These are phyloP conservation scores for Oldenlandia corymbosa DNA, from an alignment of 257 asterid genomes.

Conservation along the genomic window DNA sequence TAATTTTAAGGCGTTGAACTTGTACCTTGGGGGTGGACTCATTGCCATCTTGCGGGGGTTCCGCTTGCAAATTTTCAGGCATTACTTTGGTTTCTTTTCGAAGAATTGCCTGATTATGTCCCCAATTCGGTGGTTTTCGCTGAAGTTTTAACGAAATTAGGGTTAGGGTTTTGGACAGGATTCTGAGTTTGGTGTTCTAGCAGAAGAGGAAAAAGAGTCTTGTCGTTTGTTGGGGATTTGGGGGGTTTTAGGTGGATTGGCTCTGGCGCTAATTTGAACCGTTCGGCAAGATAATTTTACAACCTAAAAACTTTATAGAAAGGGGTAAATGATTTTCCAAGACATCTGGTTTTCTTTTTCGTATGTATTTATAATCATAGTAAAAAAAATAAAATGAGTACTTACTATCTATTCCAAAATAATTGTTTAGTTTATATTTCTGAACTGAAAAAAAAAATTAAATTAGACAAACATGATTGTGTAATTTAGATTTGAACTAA, in stretches of 20 bases:
- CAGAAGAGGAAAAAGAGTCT: background rate
- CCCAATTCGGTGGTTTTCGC: background rate
- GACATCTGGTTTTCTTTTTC: too few relatives aligned
- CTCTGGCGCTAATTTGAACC: constrained; percentile 3
- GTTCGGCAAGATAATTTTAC: too few relatives aligned
- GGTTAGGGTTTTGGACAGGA: constrained; percentile 17
- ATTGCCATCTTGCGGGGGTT: constrained; percentile 1
- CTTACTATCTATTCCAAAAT: too few relatives aligned
- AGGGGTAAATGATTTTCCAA: too few relatives aligned
- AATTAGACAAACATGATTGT: too few relatives aligned
- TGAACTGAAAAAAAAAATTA: too few relatives aligned
- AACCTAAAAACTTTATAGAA: too few relatives aligned
- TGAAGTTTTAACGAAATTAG: background rate
- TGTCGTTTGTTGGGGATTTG: background rate
- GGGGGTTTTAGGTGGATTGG: too few relatives aligned
- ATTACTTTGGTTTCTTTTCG: background rate
- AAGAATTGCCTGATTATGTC: background rate
- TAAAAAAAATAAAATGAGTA: too few relatives aligned
- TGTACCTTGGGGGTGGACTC: constrained; percentile 35
- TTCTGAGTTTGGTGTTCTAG: background rate
- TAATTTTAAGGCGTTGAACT: constrained; percentile 40
- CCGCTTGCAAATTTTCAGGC: constrained; percentile 7
- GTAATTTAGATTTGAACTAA: too few relatives aligned
- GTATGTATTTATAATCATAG: too few relatives aligned
- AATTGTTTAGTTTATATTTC: too few relatives aligned